Base-by-base conservation (phyloP, 495 filamentous ascomycete genomes). In the Aspergillus bridgeri region DNA sequence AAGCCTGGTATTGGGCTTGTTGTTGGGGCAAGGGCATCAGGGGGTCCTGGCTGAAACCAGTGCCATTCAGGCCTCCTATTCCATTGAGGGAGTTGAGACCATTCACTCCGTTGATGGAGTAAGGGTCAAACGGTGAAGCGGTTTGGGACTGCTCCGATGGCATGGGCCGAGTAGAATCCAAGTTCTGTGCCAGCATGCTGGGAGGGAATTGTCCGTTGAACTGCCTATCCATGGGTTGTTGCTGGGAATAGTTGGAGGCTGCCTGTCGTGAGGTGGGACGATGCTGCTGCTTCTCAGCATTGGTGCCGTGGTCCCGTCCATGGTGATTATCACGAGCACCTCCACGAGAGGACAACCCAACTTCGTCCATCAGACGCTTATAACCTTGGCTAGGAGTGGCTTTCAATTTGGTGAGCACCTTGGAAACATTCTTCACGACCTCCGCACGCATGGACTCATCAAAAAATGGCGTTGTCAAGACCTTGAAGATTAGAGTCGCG, bases 341-440 rank as follows among this genome's bases (percentile, higher is more conserved):
- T 19, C 77, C 75, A 42, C 86, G 80, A 42, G 85, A 86, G 6
- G 90, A 91, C 54, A 95, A 75, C 50, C 90, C 92, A 67, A 96
- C 94, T 72, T 97, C 92, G 65, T 96, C 92, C 94, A 98, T 98
- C 48, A 98, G 73, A 44, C 94, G 89, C 79, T 98, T 98, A 74
- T 98, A 98, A 42, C 94, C 94, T 72, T 98, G 95, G 49, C 88
- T 87, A 48, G 94, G 91, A 57, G 93, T 88, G 6, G 90, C 92
- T 74, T 98, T 98, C 61, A 98, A 83, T 60, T 88, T 88, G 45
- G 90, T 79, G 44, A 98, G 81, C 52, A 97, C 92, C 69, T 86
- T 89, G 59, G 92, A 89, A 27, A 98, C 90, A 52, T 91, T 96
- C 70, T 95, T 89, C 2, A 94, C 84, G 43, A 96, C 91, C 59